Evolutionary conservation across 108 stramenopile species (phyloP).

Genomic region (Licmophora abbreviata): DNA sequence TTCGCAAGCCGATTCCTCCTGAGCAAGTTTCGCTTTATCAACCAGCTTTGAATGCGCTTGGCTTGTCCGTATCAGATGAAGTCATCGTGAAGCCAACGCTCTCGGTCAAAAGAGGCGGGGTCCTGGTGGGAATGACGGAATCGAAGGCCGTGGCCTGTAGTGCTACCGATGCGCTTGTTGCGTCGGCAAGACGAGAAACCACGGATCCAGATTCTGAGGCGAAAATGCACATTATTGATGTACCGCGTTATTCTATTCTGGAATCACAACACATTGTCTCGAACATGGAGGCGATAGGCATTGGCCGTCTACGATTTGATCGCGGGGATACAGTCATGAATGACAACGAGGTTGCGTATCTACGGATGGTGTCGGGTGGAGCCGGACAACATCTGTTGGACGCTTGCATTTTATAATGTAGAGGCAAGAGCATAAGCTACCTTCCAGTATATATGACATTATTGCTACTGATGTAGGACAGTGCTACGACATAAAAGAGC

Average conservation of each 20-base stretch:
- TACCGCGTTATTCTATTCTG: slow-evolving; percentile 48
- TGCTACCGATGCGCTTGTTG: slow-evolving; percentile 44
- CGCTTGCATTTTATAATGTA: too few species aligned
- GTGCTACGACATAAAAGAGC: too few species aligned
- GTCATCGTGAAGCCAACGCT: background rate
- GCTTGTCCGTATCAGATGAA: slow-evolving; percentile 33
- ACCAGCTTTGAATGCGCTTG: slow-evolving; percentile 64
- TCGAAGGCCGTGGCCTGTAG: slow-evolving; percentile 45
- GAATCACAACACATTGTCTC: slow-evolving; percentile 77
- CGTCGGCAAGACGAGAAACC: slow-evolving; percentile 19
- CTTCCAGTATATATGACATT: too few species aligned
- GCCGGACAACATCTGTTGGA: slow-evolving; percentile 63
- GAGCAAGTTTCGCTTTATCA: slow-evolving; percentile 61
- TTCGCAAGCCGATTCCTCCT: slow-evolving; percentile 54
- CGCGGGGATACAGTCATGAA: slow-evolving; percentile 74
- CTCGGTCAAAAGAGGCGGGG: slow-evolving; percentile 55
- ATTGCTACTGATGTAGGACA: too few species aligned
- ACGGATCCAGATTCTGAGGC: slow-evolving; percentile 1
- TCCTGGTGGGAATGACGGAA: slow-evolving; percentile 56
- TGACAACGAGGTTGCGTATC: slow-evolving; percentile 64
- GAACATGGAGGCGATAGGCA: slow-evolving; percentile 70
- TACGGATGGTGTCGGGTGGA: slow-evolving; percentile 73
- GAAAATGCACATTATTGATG: slow-evolving; percentile 42
- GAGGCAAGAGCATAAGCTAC: too few species aligned
- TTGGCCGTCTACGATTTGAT: slow-evolving; percentile 74